Conservation (phyloP, 768 basidiomycete genomes). For the Boletus huronensis region DNA sequence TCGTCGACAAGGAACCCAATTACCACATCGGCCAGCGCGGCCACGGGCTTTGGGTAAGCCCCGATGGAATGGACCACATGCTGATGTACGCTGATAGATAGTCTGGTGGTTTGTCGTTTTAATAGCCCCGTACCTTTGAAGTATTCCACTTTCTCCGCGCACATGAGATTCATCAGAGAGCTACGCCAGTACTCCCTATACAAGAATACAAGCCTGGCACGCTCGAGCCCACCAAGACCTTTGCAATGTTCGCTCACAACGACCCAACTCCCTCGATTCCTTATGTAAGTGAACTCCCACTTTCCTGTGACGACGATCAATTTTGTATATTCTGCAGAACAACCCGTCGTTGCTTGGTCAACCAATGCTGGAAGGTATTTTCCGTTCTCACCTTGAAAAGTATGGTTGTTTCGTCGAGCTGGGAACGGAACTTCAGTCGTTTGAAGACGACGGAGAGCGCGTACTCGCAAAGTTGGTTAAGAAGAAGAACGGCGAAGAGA, state of each 20-base stretch:
- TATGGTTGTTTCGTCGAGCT: slow-evolving; percentile 36
- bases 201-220: slow-evolving; percentile 34
- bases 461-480: slow-evolving; percentile 38
- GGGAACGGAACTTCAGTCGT: slow-evolving; percentile 44
- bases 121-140: slow-evolving; percentile 39
- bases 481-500: slow-evolving; percentile 20
- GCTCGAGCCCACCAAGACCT: slow-evolving; percentile 14
- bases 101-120: background rate
- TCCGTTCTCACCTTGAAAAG: slow-evolving; percentile 18
- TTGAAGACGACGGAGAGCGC: slow-evolving; percentile 36
- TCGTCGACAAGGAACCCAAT: slow-evolving; percentile 45
- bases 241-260: background rate
- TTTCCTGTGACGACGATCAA: background rate
- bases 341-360: slow-evolving; percentile 22
- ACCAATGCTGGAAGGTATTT: slow-evolving; percentile 27
- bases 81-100: background rate
- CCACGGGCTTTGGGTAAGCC: slow-evolving; percentile 37
- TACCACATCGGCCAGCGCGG: slow-evolving; percentile 39
- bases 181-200: slow-evolving; percentile 26
- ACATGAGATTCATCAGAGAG: slow-evolving; percentile 35
- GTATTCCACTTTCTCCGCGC: slow-evolving; percentile 39
- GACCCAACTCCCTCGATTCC: slow-evolving; percentile 27
- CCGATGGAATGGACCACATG: background rate
- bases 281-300: slow-evolving; percentile 17
- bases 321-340: background rate